Percentiles rank a stretch among this genome's conserved stretches.
phyloP scores from a whole-genome alignment of 371 early-diverging fungal species.

The Polyrhizophydium stewartii region DNA sequence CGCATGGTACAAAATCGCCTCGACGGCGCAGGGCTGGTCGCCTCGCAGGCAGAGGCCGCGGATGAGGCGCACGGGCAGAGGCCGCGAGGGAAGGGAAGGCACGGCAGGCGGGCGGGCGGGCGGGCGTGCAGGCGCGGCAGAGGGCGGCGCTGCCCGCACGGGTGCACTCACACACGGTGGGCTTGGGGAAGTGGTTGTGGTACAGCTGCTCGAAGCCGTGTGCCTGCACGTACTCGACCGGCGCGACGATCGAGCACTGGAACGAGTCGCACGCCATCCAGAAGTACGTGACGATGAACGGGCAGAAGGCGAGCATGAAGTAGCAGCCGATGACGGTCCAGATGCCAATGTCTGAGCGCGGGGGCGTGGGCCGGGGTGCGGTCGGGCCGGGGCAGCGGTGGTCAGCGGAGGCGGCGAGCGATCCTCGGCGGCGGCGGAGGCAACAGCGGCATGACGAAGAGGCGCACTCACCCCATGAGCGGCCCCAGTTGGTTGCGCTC shows the following conservation, averaged over 20 bases:
- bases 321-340: constrained; percentile 44
- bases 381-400: background rate
- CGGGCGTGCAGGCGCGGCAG: no score
- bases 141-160: no score
- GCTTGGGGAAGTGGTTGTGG: constrained; percentile 27
- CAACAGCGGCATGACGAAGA: no score
- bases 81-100: no score
- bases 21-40: no score
- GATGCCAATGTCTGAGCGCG: constrained; percentile 36
- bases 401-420: no score
- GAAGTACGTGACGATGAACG: constrained; percentile 61
- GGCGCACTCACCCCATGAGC: background rate
- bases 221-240: constrained; percentile 40
- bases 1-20: no score
- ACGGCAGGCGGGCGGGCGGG: no score
- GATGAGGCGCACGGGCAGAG: no score
- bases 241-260: constrained; percentile 59
- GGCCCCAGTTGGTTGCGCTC: background rate
- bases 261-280: constrained; percentile 61
- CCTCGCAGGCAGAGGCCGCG: no score
- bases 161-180: constrained; percentile 33
- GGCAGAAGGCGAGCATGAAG: constrained; percentile 54
- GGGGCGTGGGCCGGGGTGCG: background rate
- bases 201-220: constrained; percentile 13
- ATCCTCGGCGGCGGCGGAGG: no score